Evolutionary conservation across 78 protist genomes (phyloP), one percentile per base, ranked within the genome.

Genomic region (Dictyostelium firmibasis): DNA sequence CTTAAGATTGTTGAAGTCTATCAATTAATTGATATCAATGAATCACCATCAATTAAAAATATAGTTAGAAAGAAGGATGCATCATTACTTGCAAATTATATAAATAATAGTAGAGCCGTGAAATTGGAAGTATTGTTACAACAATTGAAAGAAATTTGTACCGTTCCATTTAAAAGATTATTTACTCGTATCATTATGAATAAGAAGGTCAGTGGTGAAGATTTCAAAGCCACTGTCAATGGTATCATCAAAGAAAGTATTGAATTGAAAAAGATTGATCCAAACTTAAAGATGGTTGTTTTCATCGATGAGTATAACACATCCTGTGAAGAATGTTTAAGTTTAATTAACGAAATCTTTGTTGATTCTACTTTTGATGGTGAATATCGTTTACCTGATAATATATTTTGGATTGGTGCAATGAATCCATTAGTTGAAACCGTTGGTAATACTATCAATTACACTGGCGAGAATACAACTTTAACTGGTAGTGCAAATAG

Each of bases 241-340:
- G 3, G 35, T 1, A 50, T 84, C 35, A 11, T 78, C 23, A 4
- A 43, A 2, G 62, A 62, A n/a, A 83, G 75, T 11, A 41, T 6
- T 11, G 62, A 62, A 10, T 47, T 89, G 31, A 23, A 18, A 27
- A n/a, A 78, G 25, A 38, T 89, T 41, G 87, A 89, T 25, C 36
- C 29, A 31, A 53, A 67, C 35, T 23, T 89, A 77, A 89, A 83
- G 35, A 76, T 91, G 91, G 86, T 95, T n/a, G 95, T 95, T 10
- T 95, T 95, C 25, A 85, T 95, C 6, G 97, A 95, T 83, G 97
- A 95, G 29, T 84, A 75, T 38, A 93, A 93, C 35, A 95, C 97
- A 1, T 16, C 60, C 14, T 86, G 95, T 18, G 69, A 81, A 25
- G 94, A 92, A 64, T 43, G 83, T 13, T 31, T 91, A 47, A 85